These are phyloP conservation scores for Apodospora peruviana DNA, from an alignment of 495 filamentous ascomycete genomes.

Conservation along the genomic window DNA sequence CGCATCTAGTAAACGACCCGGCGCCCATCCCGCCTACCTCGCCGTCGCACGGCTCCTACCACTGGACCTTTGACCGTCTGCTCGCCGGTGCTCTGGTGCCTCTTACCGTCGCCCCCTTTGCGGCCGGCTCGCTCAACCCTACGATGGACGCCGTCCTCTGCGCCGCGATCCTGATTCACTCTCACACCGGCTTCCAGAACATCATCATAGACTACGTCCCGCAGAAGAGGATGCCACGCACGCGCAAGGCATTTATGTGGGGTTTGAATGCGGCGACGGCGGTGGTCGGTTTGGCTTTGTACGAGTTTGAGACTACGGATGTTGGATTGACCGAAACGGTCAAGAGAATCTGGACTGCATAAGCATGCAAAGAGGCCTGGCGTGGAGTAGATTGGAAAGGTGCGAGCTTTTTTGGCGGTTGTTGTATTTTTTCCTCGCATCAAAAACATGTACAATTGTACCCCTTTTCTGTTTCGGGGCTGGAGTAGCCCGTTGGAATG, in stretches of 20 bases:
- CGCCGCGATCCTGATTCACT: slow-evolving; percentile 80
- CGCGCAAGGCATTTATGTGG: slow-evolving; percentile 63
- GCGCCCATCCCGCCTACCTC: slow-evolving; percentile 64
- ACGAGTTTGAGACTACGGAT: slow-evolving; percentile 99
- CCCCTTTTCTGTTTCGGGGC: background rate
- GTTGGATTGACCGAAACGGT: slow-evolving; percentile 87
- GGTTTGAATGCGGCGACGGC: slow-evolving; percentile 70
- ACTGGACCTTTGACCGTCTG: slow-evolving; percentile 93
- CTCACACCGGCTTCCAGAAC: slow-evolving; percentile 88
- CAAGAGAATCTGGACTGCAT: slow-evolving; percentile 79
- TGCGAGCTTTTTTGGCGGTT: background rate
- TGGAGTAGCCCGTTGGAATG: background rate
- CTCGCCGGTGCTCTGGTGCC: slow-evolving; percentile 75
- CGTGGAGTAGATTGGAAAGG: background rate
- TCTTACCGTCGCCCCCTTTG: slow-evolving; percentile 85
- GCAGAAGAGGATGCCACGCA: slow-evolving; percentile 58
- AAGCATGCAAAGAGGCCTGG: slow-evolving; percentile 1
- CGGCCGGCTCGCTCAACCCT: slow-evolving; percentile 84
- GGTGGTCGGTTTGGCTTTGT: slow-evolving; percentile 79
- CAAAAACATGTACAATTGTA: background rate
- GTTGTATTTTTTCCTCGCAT: background rate
- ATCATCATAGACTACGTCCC: slow-evolving; percentile 91
- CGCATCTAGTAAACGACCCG: slow-evolving; percentile 74
- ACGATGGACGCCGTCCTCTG: slow-evolving; percentile 80
- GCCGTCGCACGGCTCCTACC: slow-evolving; percentile 85